A percentile compares a stretch with the other conserved stretches of the same genome.
These are phyloP conservation scores for Geotrichum citri-aurantii DNA, from an alignment of 1,139 yeast species.

Conservation along the genomic window DNA sequence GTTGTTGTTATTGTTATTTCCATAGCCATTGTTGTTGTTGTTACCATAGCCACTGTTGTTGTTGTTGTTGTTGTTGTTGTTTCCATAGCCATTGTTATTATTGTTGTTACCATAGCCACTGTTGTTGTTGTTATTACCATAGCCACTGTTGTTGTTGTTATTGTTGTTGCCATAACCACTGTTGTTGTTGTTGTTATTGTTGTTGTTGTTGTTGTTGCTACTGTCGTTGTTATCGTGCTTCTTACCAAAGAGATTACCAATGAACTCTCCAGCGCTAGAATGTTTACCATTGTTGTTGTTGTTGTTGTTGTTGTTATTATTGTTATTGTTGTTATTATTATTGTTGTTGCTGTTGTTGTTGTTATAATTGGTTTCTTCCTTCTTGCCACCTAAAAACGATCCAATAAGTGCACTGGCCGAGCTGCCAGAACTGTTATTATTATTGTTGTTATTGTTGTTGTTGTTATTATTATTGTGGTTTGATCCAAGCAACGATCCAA, in stretches of 20 bases:
- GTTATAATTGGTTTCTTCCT: neutral
- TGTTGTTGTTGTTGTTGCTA: neutral
- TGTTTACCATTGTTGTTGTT: neutral
- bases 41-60: constrained; percentile 2
- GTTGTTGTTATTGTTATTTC: neutral
- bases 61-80: neutral
- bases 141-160: neutral
- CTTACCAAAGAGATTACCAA: constrained; percentile 5
- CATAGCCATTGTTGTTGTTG: neutral
- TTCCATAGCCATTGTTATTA: constrained; percentile 2
- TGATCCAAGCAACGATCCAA: constrained; percentile 12
- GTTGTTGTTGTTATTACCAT: neutral
- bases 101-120: neutral
- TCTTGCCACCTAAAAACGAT: neutral
- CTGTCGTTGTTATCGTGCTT: constrained; percentile 2
- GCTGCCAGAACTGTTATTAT: constrained; percentile 1
- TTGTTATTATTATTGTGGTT: constrained; percentile 1
- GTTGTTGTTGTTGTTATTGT: neutral
- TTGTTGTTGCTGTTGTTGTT: neutral
- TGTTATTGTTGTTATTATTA: neutral
- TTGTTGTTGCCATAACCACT: neutral
- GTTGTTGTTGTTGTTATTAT: neutral
- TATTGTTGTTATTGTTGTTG: neutral
- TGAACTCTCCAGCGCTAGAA: neutral
- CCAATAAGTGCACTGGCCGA: constrained; percentile 5